Evolutionary conservation across 2,329 filamentous ascomycete genomes (phyloP).

Genomic region (Talaromyces sp.): DNA sequence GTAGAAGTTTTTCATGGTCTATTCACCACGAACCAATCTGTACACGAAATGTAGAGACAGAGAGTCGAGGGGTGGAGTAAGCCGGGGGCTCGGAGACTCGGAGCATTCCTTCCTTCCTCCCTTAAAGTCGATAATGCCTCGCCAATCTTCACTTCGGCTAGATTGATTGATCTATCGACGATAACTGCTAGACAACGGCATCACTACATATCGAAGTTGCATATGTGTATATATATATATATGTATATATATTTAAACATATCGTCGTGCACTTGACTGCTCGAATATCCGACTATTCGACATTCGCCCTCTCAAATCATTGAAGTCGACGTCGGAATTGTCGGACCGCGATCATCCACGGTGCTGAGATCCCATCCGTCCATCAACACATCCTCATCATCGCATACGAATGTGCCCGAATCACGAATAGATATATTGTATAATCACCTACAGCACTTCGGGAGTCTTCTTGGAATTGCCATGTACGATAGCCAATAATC

Average conservation of each 20-base stretch:
- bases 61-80: neutral
- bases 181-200: neutral
- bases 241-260: too few species aligned
- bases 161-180: neutral
- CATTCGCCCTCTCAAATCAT: too few species aligned
- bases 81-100: neutral
- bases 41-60: neutral
- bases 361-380: neutral
- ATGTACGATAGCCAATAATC: slow-evolving; percentile 24
- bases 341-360: neutral
- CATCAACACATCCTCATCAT: neutral
- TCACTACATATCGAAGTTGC: neutral
- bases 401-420: neutral
- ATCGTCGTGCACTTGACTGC: neutral
- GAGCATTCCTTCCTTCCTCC: too few species aligned
- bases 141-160: neutral
- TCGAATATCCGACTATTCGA: too few species aligned
- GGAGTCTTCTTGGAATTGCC: too few species aligned
- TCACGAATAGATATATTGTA: neutral
- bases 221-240: too few species aligned
- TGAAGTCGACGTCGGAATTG: neutral
- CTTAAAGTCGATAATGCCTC: too few species aligned
- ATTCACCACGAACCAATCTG: too few species aligned
- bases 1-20: too few species aligned
- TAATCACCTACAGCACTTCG: neutral